Evolutionary conservation across 139 green algal genomes (phyloP).

Genomic region (Zygnema cylindricum): DNA sequence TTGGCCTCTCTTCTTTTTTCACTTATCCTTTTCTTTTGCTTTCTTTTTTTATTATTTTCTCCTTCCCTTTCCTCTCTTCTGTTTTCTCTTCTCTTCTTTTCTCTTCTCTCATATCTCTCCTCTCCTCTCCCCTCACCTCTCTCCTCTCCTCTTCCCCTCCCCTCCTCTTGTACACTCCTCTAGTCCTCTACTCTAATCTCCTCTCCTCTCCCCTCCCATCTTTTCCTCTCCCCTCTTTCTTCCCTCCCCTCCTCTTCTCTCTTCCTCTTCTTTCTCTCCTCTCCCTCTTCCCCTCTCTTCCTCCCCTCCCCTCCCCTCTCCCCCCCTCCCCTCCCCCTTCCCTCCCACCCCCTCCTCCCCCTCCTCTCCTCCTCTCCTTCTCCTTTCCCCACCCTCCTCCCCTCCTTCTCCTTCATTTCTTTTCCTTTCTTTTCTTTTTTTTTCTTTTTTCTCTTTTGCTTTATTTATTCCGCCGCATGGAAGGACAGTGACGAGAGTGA

Average conservation of each 20-base stretch:
- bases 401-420: background rate
- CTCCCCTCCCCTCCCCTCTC: background rate
- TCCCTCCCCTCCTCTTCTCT: background rate
- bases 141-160: background rate
- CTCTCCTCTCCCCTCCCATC: background rate
- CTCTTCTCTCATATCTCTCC: background rate
- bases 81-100: background rate
- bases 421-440: background rate
- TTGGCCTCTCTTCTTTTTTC: no score
- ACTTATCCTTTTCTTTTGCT: no score
- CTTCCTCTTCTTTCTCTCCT: background rate
- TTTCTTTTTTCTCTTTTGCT: background rate
- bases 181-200: background rate
- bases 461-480: background rate
- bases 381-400: background rate
- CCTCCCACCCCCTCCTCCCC: no score
- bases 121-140: background rate
- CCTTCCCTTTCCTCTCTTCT: background rate
- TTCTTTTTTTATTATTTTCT: background rate
- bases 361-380: background rate
- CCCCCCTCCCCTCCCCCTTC: background rate
- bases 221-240: background rate
- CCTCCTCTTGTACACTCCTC: background rate
- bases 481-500: background rate
- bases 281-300: background rate